These are phyloP conservation scores for Gnomoniopsis smithogilvyi DNA, from an alignment of 2,329 filamentous ascomycete genomes.

Conservation along the genomic window DNA sequence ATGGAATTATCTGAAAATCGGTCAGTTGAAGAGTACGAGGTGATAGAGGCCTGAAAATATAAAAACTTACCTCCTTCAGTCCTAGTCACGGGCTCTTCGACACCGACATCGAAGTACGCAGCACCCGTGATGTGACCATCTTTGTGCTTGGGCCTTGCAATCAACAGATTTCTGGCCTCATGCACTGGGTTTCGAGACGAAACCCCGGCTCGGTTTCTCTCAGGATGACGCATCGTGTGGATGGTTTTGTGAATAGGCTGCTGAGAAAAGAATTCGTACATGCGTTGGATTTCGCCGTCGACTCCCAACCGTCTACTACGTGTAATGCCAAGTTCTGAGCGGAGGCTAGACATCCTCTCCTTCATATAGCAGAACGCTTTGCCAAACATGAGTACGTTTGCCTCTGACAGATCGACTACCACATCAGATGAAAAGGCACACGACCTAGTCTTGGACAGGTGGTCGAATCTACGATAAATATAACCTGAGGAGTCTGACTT, in stretches of 20 bases:
- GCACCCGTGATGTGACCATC: background rate
- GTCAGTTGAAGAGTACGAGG: background rate
- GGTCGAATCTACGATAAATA: background rate
- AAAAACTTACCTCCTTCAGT: background rate
- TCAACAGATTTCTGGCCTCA: background rate
- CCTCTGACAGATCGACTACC: background rate
- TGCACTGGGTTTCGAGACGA: background rate
- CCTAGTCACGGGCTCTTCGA: background rate
- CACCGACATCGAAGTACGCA: background rate
- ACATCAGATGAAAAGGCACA: background rate
- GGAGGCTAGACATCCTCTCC: background rate
- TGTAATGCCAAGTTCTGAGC: background rate
- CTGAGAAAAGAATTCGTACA: background rate
- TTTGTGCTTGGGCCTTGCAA: background rate
- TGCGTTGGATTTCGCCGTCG: background rate
- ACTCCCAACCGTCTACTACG: background rate
- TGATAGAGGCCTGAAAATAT: background rate
- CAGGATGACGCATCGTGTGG: background rate
- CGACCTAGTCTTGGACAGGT: background rate
- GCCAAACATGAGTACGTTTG: background rate
- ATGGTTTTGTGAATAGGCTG: background rate
- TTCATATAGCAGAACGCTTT: conserved; percentile 9
- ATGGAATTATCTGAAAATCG: background rate
- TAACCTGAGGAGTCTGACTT: background rate
- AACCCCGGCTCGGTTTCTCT: background rate